Evolutionary conservation across 345 rosid species (phyloP), one percentile per base, ranked within the genome.

Genomic region (Camelina neglecta): DNA sequence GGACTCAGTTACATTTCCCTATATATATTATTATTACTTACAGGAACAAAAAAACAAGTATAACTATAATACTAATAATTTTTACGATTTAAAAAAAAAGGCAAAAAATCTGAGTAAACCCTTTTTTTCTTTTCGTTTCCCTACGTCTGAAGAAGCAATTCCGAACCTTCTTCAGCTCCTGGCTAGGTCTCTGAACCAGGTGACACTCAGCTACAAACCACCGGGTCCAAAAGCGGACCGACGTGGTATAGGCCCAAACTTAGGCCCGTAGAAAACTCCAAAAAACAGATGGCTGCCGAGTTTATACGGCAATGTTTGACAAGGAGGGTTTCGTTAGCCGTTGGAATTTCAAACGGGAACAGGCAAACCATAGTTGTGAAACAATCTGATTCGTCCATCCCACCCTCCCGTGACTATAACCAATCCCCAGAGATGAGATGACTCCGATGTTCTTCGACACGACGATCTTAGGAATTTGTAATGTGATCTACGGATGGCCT

Each of bases 331-430:
- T 49, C 13, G 38, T 59, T 59, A 64, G 69, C 60, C 60, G 73
- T 60, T 26, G 47, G 47, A 55, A 54, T 44, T 67, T 93, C 86
- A 92, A 49, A 71, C 83, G 2, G 86, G 74, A 33, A 85, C 90
- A 1, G 97, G 99, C 39, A 92, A 81, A 6, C 99, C 99, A 56
- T 95, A 90, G 83, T 92, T 95, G 75, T 85, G 92, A 84, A 90
- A 95, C 15, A 96, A 87, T 81, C 89, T 84, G 60, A 95, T 95
- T 62, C 92, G 85, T 73, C 99, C 99, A 76, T 95, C 97, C 88
- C 88, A 86, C 11, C 99, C 97, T 5, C 96, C 97, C 0, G 97
- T 92, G 80, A 92, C 93, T 13, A 95, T 87, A 60, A 95, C 99
- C 21, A 95, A 81, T 53, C 93, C 97, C 97, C 99, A 95, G 0